These are phyloP conservation scores for Diaporthe vaccinii DNA, from an alignment of 2,329 filamentous ascomycete genomes.

Conservation along the genomic window DNA sequence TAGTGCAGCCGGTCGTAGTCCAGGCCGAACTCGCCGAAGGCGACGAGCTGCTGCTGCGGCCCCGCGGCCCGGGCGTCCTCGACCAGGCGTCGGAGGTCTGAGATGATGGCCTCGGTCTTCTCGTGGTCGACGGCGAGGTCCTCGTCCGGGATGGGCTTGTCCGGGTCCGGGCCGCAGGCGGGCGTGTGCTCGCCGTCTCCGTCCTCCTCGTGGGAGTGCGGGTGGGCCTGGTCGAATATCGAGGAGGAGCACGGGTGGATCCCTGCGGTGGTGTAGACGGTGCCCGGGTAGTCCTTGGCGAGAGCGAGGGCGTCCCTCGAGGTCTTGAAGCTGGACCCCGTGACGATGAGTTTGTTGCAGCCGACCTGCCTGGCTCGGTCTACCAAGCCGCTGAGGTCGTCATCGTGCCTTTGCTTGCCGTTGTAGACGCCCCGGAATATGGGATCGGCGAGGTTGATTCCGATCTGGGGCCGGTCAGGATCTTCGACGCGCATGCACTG, in stretches of 20 bases:
- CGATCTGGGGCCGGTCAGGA: conserved; percentile 68
- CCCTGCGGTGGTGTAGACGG: conserved; percentile 90
- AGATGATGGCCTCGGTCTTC: conserved; percentile 65
- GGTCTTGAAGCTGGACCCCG: conserved; percentile 87
- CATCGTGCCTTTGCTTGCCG: conserved; percentile 79
- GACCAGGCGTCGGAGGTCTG: conserved; percentile 75
- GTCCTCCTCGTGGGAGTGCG: conserved; percentile 60
- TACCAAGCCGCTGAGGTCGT: conserved; percentile 84
- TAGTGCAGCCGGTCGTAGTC: conserved; percentile 95
- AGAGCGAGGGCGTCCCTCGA: conserved; percentile 81
- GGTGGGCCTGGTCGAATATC: conserved; percentile 74
- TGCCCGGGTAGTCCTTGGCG: conserved; percentile 79
- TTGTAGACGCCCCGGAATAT: conserved; percentile 90
- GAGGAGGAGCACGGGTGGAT: conserved; percentile 93
- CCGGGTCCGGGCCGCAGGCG: conserved; percentile 67
- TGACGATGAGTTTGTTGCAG: conserved; percentile 92
- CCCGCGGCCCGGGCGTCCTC: conserved; percentile 64
- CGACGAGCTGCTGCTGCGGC: conserved; percentile 67
- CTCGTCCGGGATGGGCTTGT: conserved; percentile 59
- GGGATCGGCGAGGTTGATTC: conserved; percentile 95
- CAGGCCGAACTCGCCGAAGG: conserved; percentile 95
- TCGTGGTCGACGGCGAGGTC: conserved; percentile 57
- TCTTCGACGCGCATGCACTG: conserved; percentile 4
- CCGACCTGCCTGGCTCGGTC: conserved; percentile 82
- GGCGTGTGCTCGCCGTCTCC: conserved; percentile 60